Percentiles rank a stretch among this genome's conserved stretches.
phyloP scores from a whole-genome alignment of 306 rosid genomes.

The Crotalaria pallida region DNA sequence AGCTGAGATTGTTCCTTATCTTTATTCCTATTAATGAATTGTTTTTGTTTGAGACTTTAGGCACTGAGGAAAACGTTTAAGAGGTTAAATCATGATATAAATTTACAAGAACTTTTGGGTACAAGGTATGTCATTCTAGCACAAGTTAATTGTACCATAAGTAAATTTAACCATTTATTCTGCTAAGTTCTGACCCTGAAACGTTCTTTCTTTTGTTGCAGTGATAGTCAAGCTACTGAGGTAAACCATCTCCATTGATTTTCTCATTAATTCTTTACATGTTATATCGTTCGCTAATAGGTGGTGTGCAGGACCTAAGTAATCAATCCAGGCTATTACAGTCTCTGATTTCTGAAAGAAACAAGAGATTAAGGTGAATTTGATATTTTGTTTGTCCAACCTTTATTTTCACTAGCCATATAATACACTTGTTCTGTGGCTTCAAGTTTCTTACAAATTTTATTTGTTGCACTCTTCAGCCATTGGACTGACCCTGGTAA shows the following conservation, averaged over 20 bases:
- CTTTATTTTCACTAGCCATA: background rate
- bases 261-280: background rate
- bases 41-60: constrained; percentile 43
- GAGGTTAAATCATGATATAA: constrained; percentile 75
- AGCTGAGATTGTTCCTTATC: background rate
- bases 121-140: constrained; percentile 41
- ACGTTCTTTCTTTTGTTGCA: constrained; percentile 32
- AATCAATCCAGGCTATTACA: constrained; percentile 46
- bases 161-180: background rate
- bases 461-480: constrained; percentile 40
- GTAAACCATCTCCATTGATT: constrained; percentile 18
- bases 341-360: constrained; percentile 50
- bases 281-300: background rate
- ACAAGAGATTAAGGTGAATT: constrained; percentile 65
- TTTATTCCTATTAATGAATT: constrained; percentile 6
- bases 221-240: constrained; percentile 76
- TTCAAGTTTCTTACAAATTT: constrained; percentile 10
- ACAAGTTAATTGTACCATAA: background rate
- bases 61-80: constrained; percentile 60
- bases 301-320: constrained; percentile 49
- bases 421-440: background rate
- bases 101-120: constrained; percentile 59
- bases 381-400: background rate
- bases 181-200: background rate
- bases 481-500: constrained; percentile 57